Percentiles rank a stretch among this genome's conserved stretches.
phyloP scores from a whole-genome alignment of 495 filamentous ascomycete genomes.

The Parathielavia appendiculata region DNA sequence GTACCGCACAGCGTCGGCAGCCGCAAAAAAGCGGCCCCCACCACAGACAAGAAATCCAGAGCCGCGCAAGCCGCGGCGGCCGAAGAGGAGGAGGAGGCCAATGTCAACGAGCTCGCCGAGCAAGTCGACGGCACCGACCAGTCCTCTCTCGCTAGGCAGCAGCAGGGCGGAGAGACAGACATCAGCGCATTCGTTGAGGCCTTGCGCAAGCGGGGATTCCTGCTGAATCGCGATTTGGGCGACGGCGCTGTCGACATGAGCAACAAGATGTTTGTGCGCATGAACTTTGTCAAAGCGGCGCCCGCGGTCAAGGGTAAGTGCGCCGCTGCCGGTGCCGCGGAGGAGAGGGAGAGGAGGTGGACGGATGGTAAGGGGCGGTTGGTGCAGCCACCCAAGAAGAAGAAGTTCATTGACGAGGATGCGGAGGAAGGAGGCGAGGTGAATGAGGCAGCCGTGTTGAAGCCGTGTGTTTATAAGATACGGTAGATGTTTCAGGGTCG shows the following conservation, averaged over 20 bases:
- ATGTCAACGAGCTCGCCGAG: constrained; percentile 46
- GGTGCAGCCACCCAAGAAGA: constrained; percentile 36
- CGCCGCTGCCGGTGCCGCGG: constrained; percentile 26
- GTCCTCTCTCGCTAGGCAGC: constrained; percentile 31
- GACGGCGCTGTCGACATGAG: constrained; percentile 64
- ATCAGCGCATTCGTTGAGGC: constrained; percentile 86
- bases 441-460: constrained; percentile 68
- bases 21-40: constrained; percentile 36
- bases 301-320: constrained; percentile 67
- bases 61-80: constrained; percentile 31
- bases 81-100: constrained; percentile 39
- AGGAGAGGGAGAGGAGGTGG: constrained; percentile 3
- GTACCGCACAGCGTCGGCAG: constrained; percentile 61
- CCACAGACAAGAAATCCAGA: constrained; percentile 48
- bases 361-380: constrained; percentile 8
- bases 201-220: constrained; percentile 69
- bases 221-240: constrained; percentile 52
- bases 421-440: constrained; percentile 51
- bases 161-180: constrained; percentile 61
- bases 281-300: constrained; percentile 81
- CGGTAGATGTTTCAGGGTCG: constrained; percentile 42
- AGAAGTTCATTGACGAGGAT: constrained; percentile 54
- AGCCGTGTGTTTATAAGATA: constrained; percentile 96
- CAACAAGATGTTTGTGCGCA: constrained; percentile 98
- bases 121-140: constrained; percentile 50